These are phyloP conservation scores for Trichoderma guizhouense DNA, from an alignment of 2,329 filamentous ascomycete species.

Conservation along the genomic window DNA sequence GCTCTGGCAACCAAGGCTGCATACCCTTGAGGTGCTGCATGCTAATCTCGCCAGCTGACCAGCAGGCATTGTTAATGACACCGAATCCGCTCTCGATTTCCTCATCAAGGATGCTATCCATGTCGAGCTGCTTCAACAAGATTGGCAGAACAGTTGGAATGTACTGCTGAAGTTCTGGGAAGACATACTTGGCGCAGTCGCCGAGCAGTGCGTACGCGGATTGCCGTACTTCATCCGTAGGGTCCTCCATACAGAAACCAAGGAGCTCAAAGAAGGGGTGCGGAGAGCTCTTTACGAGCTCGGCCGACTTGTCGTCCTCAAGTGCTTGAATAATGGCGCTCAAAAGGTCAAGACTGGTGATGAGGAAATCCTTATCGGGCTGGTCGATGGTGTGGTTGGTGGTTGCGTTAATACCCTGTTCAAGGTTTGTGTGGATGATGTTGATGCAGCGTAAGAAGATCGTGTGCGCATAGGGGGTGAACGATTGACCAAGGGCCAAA, in stretches of 20 bases:
- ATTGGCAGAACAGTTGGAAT: conserved; percentile 73
- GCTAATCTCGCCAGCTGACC: conserved; percentile 91
- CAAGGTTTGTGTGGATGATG: conserved; percentile 87
- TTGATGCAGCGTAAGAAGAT: conserved; percentile 86
- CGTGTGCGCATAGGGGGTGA: conserved; percentile 78
- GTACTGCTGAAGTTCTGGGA: conserved; percentile 71
- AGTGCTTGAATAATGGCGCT: conserved; percentile 92
- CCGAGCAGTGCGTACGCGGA: conserved; percentile 93
- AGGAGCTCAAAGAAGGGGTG: conserved; percentile 88
- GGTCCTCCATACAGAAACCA: conserved; percentile 87
- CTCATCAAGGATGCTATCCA: conserved; percentile 72
- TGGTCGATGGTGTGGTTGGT: conserved; percentile 67
- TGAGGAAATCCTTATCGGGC: conserved; percentile 94
- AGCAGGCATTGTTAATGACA: conserved; percentile 97
- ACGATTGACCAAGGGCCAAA: conserved; percentile 75
- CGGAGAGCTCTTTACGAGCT: conserved; percentile 71
- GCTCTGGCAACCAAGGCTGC: conserved; percentile 69
- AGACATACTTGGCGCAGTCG: conserved; percentile 92
- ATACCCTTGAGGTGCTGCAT: conserved; percentile 74
- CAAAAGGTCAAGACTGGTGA: conserved; percentile 89
- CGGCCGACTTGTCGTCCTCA: conserved; percentile 66
- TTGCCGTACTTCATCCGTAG: conserved; percentile 87
- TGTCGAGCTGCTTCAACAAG: conserved; percentile 81
- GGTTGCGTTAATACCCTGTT: conserved; percentile 69
- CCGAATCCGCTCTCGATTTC: conserved; percentile 83